Evolutionary conservation across 768 basidiomycete genomes (phyloP).

Genomic region (Suillus plorans): DNA sequence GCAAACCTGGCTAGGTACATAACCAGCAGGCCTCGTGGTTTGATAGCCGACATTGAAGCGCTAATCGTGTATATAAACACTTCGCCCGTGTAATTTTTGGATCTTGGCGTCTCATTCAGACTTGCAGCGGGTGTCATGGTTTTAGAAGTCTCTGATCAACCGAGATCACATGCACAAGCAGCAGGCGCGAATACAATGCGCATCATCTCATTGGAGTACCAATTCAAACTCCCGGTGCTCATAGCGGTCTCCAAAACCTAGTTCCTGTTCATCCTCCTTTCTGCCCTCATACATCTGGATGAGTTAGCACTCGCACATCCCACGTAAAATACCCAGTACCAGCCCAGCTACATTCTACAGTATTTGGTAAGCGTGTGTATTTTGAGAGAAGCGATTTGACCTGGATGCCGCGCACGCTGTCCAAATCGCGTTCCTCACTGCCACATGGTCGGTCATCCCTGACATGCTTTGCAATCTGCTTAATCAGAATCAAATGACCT

Average conservation of each 20-base stretch:
- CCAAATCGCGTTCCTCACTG: background rate
- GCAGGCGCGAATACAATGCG: background rate
- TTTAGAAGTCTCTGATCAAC: conserved; percentile 8
- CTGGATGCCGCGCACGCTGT: background rate
- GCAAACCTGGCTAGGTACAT: background rate
- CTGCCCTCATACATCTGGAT: background rate
- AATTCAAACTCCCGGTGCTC: background rate
- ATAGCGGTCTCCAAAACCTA: background rate
- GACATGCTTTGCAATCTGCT: background rate
- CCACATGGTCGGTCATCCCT: background rate
- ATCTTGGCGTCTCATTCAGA: background rate
- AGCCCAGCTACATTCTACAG: background rate
- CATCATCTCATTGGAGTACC: background rate
- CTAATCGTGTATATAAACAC: background rate
- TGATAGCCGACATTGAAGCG: background rate
- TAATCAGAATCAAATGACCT: too few relatives aligned
- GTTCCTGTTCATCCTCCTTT: background rate
- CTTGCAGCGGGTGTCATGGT: background rate
- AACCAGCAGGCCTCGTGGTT: background rate
- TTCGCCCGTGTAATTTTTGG: background rate
- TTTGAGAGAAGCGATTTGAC: background rate
- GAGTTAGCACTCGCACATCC: background rate
- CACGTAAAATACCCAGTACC: background rate
- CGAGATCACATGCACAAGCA: background rate
- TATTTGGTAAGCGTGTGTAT: background rate